Base-by-base conservation (phyloP, 306 rosid genomes). In the Medicago lupulina region DNA sequence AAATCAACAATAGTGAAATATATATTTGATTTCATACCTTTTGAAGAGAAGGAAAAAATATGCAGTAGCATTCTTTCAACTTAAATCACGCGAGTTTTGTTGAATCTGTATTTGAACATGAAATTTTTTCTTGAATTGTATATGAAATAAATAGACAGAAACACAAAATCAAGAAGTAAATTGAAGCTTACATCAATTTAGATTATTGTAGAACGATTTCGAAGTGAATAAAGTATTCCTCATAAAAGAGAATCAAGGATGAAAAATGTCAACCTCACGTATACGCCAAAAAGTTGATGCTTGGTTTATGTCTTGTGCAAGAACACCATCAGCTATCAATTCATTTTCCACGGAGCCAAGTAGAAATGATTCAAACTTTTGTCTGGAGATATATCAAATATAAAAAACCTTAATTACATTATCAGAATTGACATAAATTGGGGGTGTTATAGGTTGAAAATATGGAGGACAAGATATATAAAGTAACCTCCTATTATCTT, bases 231-330 rank as follows among this genome's bases (percentile, higher is more conserved):
- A 57, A n/a, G n/a, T 34, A 62, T 38, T 80, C 70, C 64, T n/a
- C 12, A 12, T 23, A 65, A 61, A 54, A 34, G 63, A 50, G 16
- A 80, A 40, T 49, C 58, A 55, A 60, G 44, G 65, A 64, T n/a
- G 63, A 74, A 49, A 80, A 70, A 68, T 78, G 72, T 39, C 70
- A 67, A 94, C 98, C 98, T 95, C 98, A 17, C 97, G 95, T 28
- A 95, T 80, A 71, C 3, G 88, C 98, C 98, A 95, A 88, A 95
- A 95, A 0, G 97, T 85, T 58, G 93, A 90, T 71, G 94, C 89
- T 83, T 95, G 98, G 86, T 87, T 95, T 75, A 92, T 95, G 89
- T 92, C 98, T 85, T 94, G 97, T 38, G 97, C 93, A 81, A 94
- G 80, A 81, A 83, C 96, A 41, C 98, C 98, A 31, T 95, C 98